Conservation (phyloP, 495 filamentous ascomycete species). For the Hypoxylon cercidicola region DNA sequence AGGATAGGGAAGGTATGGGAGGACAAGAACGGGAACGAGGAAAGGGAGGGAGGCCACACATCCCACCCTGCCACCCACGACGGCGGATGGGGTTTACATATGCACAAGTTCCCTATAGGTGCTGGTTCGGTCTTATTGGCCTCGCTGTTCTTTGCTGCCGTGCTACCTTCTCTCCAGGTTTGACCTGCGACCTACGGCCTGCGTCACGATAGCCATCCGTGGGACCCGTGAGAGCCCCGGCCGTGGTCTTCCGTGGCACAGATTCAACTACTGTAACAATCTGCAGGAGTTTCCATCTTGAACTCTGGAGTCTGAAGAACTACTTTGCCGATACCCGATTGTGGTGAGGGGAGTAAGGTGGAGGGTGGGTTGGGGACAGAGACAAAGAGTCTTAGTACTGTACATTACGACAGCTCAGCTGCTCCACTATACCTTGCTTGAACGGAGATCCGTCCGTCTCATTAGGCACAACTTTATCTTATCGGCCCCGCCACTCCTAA, state of each 20-base stretch:
- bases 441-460: slow-evolving; percentile 1
- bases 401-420: slow-evolving; percentile 31
- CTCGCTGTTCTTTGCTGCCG: slow-evolving; percentile 17
- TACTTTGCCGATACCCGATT: slow-evolving; percentile 1
- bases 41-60: slow-evolving; percentile 6
- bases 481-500: slow-evolving; percentile 14
- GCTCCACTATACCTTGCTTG: slow-evolving; percentile 19
- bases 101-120: slow-evolving; percentile 28
- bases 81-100: slow-evolving; percentile 37
- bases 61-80: slow-evolving; percentile 22
- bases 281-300: not conserved
- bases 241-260: slow-evolving; percentile 11
- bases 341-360: slow-evolving; percentile 3
- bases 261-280: not conserved
- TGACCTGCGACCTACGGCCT: slow-evolving; percentile 18
- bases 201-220: slow-evolving; percentile 33
- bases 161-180: slow-evolving; percentile 38
- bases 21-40: slow-evolving; percentile 30
- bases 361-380: too few species aligned
- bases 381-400: not conserved
- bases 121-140: slow-evolving; percentile 11
- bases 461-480: slow-evolving; percentile 34
- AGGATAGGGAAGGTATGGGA: slow-evolving; percentile 37
- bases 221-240: slow-evolving; percentile 25
- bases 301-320: not conserved